Evolutionary conservation across 176 grass and related monocot species (phyloP).

Genomic region (Canna indica): DNA sequence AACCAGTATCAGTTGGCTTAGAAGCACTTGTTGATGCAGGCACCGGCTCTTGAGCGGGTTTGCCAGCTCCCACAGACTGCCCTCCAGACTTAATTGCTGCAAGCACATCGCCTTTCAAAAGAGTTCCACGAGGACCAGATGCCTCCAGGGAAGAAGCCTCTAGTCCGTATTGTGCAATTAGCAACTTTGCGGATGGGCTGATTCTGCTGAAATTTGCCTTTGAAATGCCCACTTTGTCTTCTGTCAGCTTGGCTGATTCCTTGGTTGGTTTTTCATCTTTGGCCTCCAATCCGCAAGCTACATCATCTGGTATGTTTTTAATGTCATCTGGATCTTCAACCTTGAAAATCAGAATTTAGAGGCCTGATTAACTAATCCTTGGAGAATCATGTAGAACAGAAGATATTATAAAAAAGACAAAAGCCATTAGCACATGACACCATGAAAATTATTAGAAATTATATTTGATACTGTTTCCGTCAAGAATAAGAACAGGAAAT

Average conservation of each 20-base stretch:
- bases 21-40: constrained; percentile 24
- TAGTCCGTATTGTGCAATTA: constrained; percentile 69
- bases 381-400: not conserved
- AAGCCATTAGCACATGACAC: not conserved
- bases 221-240: constrained; percentile 30
- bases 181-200: constrained; percentile 83
- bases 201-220: constrained; percentile 46
- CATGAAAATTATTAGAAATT: not conserved
- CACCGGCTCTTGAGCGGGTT: constrained; percentile 39
- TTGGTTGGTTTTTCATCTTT: constrained; percentile 37
- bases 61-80: constrained; percentile 22
- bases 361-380: not conserved
- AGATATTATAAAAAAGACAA: constrained; percentile 5
- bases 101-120: constrained; percentile 85
- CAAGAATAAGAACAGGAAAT: not conserved
- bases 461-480: not conserved
- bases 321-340: constrained; percentile 80
- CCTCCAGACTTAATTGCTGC: constrained; percentile 57
- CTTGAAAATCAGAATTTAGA: constrained; percentile 30
- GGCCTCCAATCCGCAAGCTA: constrained; percentile 42
- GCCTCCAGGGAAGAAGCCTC: constrained; percentile 61
- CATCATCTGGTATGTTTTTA: constrained; percentile 61
- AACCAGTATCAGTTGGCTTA: constrained; percentile 32
- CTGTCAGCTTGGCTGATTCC: constrained; percentile 24
- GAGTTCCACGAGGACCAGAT: constrained; percentile 90